phyloP scores from a whole-genome alignment of 805 yeast genomes.

The Candida arabinofermentans region DNA sequence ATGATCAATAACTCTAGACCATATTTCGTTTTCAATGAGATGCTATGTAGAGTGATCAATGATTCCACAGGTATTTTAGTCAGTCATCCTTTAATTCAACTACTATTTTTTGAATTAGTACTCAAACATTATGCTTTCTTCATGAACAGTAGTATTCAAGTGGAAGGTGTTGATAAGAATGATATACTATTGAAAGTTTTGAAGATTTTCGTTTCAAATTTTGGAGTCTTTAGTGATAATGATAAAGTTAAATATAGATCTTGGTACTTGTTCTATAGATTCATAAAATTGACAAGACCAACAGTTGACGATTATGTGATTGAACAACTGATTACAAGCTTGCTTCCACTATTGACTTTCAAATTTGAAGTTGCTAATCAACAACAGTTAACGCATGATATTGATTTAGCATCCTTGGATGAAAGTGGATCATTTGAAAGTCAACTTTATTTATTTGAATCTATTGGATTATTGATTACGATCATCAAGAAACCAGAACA shows the following conservation, averaged over 20 bases:
- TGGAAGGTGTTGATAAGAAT: constrained; percentile 37
- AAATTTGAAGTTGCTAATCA: constrained; percentile 46
- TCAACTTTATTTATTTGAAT: constrained; percentile 81
- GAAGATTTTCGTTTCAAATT: constrained; percentile 72
- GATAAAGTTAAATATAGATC: constrained; percentile 77
- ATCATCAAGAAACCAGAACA: constrained; percentile 40
- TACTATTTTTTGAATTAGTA: constrained; percentile 78
- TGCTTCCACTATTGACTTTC: constrained; percentile 60
- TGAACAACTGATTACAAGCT: constrained; percentile 54
- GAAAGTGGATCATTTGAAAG: constrained; percentile 65
- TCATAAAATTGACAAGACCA: constrained; percentile 73
- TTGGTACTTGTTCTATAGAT: constrained; percentile 87
- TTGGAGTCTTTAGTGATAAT: constrained; percentile 74
- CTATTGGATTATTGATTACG: constrained; percentile 73
- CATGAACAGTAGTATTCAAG: constrained; percentile 38
- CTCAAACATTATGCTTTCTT: constrained; percentile 73
- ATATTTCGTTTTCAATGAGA: constrained; percentile 54
- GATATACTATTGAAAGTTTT: constrained; percentile 59
- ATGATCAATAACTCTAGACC: constrained; percentile 67
- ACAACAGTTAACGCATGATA: constrained; percentile 21
- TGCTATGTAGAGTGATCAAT: constrained; percentile 45
- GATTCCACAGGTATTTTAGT: constrained; percentile 38
- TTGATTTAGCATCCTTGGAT: constrained; percentile 39
- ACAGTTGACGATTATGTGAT: constrained; percentile 45
- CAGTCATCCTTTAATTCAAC: constrained; percentile 78